phyloP scores from a whole-genome alignment of 129 eudicot species.

The Artemisia annua region DNA sequence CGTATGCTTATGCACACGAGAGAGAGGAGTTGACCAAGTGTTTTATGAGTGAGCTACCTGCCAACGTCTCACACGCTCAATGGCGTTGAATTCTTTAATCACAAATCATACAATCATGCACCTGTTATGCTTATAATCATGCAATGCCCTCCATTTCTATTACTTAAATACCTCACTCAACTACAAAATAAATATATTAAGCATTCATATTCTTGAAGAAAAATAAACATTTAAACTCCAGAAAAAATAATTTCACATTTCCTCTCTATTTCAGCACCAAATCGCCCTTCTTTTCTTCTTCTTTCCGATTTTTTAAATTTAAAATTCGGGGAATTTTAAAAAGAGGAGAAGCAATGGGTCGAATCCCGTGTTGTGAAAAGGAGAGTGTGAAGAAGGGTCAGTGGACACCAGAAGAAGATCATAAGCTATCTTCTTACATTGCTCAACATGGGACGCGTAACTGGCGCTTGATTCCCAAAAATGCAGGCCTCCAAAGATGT shows the following conservation, averaged over 20 bases:
- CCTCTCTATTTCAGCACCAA: neutral
- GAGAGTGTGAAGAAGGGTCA: conserved; percentile 90
- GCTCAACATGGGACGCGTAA: conserved; percentile 92
- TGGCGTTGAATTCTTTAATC: conserved; percentile 94
- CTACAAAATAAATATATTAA: conserved; percentile 28
- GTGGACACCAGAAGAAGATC: conserved; percentile 94
- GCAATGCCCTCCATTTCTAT: conserved; percentile 21
- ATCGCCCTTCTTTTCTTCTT: conserved; percentile 19
- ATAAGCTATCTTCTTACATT: conserved; percentile 82
- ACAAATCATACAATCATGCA: conserved; percentile 56
- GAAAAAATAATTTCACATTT: conserved; percentile 9
- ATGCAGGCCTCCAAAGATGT: conserved; percentile 91
- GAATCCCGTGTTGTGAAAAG: conserved; percentile 90
- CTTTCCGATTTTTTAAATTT: conserved; percentile 4
- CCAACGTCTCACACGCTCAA: conserved; percentile 88
- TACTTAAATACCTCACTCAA: conserved; percentile 22
- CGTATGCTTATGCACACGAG: conserved; percentile 27
- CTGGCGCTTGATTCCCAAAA: conserved; percentile 93
- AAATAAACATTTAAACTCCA: conserved; percentile 1
- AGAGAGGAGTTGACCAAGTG: conserved; percentile 74
- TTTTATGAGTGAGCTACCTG: conserved; percentile 90
- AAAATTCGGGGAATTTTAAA: neutral
- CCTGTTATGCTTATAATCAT: conserved; percentile 53
- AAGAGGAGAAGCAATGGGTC: conserved; percentile 50
- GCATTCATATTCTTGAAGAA: conserved; percentile 32